Evolutionary conservation across 129 eudicot genomes (phyloP), one percentile per base, ranked within the genome.

Genomic region (Ambrosia trifida): DNA sequence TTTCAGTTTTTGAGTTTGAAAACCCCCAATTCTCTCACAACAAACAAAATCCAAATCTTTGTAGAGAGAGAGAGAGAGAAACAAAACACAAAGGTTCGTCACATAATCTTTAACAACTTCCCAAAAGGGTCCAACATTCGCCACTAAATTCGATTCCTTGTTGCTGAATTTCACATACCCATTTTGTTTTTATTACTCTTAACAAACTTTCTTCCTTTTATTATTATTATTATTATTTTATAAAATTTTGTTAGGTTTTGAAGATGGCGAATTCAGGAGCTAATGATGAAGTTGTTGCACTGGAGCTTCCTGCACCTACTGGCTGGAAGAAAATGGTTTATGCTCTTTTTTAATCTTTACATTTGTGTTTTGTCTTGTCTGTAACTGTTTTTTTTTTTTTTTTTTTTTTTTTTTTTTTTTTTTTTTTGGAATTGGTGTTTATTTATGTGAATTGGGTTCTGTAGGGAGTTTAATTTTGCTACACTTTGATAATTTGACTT

Each of bases 261-360:
- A 50, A 77, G 81, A 88, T 88, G 95, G 86, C 88, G 69, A 87
- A 78, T 77, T 74, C 72, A 45, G 81, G 53, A 19, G 76, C 78
- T 12, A 79, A 65, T 45, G 88, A 86, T 41, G 90, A 83, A 69
- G 85, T 69, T 80, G 81, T 83, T 19, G 81, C 88, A 36, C 12
- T 88, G 83, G 95, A 88, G 77, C 95, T 88, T 65, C 87, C 95
- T 76, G 91, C 95, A 68, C 95, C 95, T 83, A 11, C 87, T 79
- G 91, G 91, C 17, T 88, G 95, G 95, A 76, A 78, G 64, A 88
- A 88, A 65, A 82, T 78, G 95, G 95, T 88, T 75, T 28, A 0
- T 44, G 64, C 72, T 80, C 65, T 82, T 41, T 56, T 36, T 45
- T 70, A 68, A 2, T 77, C 41, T 74, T 47, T 50, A 35, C 10